These are phyloP conservation scores for Pleurotus citrinopileatus DNA, from an alignment of 768 basidiomycete genomes.

Conservation along the genomic window DNA sequence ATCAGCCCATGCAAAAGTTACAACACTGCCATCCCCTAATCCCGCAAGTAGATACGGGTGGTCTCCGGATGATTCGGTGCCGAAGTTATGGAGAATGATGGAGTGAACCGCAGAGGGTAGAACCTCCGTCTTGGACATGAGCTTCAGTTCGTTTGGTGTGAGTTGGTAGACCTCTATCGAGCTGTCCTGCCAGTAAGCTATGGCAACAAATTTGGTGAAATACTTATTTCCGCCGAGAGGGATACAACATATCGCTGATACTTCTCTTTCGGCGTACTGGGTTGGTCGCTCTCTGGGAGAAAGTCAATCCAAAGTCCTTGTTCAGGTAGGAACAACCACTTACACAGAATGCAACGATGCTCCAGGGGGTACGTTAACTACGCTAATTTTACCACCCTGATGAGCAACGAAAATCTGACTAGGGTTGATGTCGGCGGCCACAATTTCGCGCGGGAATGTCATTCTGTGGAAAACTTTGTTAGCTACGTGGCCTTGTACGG, in stretches of 20 bases:
- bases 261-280: constrained; percentile 34
- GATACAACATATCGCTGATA: constrained; percentile 68
- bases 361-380: constrained; percentile 46
- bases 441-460: constrained; percentile 40
- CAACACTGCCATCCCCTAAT: constrained; percentile 71
- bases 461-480: not conserved
- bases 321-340: not conserved
- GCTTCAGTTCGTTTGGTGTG: constrained; percentile 21
- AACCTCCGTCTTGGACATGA: constrained; percentile 30
- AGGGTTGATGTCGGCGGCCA: constrained; percentile 66
- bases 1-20: constrained; percentile 49
- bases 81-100: constrained; percentile 59
- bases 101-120: constrained; percentile 45
- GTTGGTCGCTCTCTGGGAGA: constrained; percentile 15
- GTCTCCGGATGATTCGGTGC: constrained; percentile 29
- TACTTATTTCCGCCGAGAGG: constrained; percentile 47
- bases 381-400: constrained; percentile 46
- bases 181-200: constrained; percentile 79
- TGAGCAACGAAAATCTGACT: constrained; percentile 67
- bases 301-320: not conserved
- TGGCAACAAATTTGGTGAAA: constrained; percentile 48
- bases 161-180: constrained; percentile 52
- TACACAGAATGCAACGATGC: constrained; percentile 25
- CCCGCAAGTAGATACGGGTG: constrained; percentile 68
- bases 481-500: no score